Evolutionary conservation across 768 basidiomycete species (phyloP).

Genomic region (Sarcodon sp.): DNA sequence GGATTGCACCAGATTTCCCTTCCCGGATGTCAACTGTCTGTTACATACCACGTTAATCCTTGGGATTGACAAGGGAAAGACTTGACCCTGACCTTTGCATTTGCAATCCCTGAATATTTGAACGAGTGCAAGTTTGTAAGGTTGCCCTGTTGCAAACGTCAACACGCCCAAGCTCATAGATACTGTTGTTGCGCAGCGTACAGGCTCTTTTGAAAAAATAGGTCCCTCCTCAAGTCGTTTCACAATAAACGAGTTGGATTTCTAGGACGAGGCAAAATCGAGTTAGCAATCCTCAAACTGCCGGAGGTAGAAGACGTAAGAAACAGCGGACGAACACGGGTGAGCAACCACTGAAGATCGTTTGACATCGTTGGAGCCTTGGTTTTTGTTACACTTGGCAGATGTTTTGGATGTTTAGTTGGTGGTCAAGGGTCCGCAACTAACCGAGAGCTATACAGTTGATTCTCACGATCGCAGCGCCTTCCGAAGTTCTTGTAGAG

Average conservation of each 20-base stretch:
- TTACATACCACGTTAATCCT: background rate
- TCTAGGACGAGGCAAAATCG: constrained; percentile 24
- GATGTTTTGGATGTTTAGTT: constrained; percentile 10
- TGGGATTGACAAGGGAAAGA: background rate
- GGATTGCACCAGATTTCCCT: constrained; percentile 34
- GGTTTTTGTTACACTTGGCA: constrained; percentile 11
- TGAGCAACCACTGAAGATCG: constrained; percentile 91
- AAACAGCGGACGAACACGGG: constrained; percentile 49
- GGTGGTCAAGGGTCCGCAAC: constrained; percentile 14
- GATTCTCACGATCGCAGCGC: background rate
- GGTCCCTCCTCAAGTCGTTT: constrained; percentile 64
- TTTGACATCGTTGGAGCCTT: constrained; percentile 50
- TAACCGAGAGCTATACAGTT: constrained; percentile 14
- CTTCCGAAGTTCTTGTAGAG: background rate
- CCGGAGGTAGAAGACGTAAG: background rate
- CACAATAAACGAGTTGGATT: constrained; percentile 78
- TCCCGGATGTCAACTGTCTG: constrained; percentile 59
- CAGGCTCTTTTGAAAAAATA: constrained; percentile 75
- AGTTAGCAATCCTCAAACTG: constrained; percentile 1
- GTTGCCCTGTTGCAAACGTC: constrained; percentile 47
- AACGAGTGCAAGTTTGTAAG: constrained; percentile 80
- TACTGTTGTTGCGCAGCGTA: constrained; percentile 23
- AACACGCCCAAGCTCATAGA: constrained; percentile 6
- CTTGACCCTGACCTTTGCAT: constrained; percentile 47
- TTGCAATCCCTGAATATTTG: constrained; percentile 86